These are phyloP conservation scores for Yamadazyma insecticola DNA, from an alignment of 805 yeast genomes.

Conservation along the genomic window DNA sequence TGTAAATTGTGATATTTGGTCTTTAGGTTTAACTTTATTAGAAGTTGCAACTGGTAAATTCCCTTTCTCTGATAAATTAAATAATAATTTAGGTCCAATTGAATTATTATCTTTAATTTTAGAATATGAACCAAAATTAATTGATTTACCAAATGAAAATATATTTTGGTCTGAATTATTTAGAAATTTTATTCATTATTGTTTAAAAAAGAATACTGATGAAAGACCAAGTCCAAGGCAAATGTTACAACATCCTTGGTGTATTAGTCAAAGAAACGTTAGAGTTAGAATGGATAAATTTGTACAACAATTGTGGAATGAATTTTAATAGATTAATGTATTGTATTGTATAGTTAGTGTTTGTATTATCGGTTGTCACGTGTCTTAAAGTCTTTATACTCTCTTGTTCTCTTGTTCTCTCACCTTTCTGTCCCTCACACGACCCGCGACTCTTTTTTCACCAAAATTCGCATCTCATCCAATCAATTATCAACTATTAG, in stretches of 20 bases:
- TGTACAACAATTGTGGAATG: constrained; percentile 67
- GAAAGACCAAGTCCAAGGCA: constrained; percentile 91
- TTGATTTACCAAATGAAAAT: constrained; percentile 70
- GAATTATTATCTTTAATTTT: constrained; percentile 79
- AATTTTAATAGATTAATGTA: no score
- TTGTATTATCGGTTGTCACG: no score
- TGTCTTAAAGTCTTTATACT: no score
- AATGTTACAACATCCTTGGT: constrained; percentile 93
- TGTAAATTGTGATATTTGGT: constrained; percentile 96
- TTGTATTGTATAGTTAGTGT: no score
- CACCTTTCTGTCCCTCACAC: no score
- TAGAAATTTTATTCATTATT: constrained; percentile 74
- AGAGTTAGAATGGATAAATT: constrained; percentile 83
- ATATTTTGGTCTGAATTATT: constrained; percentile 81
- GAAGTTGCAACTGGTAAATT: constrained; percentile 93
- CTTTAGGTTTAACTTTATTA: constrained; percentile 71
- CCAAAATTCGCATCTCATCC: no score
- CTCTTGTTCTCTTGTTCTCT: no score
- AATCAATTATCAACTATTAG: constrained; percentile 7
- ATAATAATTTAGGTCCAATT: constrained; percentile 52
- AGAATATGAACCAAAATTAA: constrained; percentile 73
- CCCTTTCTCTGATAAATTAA: constrained; percentile 51
- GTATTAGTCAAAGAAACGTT: constrained; percentile 66
- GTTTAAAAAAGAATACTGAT: constrained; percentile 73
- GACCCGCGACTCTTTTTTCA: no score